Base-by-base conservation (phyloP, 176 grass and related monocot genomes). In the Raddia guianensis region DNA sequence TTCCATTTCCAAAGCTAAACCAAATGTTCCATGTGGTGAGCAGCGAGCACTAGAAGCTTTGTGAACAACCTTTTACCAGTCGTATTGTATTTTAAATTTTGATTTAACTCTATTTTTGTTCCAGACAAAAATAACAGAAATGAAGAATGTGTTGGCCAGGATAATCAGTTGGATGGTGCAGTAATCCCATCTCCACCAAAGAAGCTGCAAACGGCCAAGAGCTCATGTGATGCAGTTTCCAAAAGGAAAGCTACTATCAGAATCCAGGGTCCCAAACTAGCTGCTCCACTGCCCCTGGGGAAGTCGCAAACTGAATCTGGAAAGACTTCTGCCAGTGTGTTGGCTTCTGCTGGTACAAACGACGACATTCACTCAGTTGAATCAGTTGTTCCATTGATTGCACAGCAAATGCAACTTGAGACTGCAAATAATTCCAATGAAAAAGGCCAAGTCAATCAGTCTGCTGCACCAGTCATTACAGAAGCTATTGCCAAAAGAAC, bases 151-250 rank as follows among this genome's bases (percentile, higher is more conserved):
- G 16, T 21, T 1, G 76, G 64, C 66, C 64, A 49, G 14, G 64
- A 27, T 3, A 76, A 75, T 75, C 70, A 81, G 56, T 75, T 48
- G 14, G 82, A 89, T 64, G 77, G 54, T 13, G 70, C 71, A 55
- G 64, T 70, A 71, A 50, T 85, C 18, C 56, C 71, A 85, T 89
- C 87, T 80, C 82, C 77, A 53, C 42, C 76, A 20, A 80, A 89
- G 64, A 89, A 85, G 48, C 77, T 89, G 48, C 82, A 81, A 48
- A 81, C 11, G 47, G 78, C 71, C 70, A 85, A 85, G 45, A 35
- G 49, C 18, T 60, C 64, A 71, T 85, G 71, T 56, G 56, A 76
- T 76, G 37, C 58, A 49, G 42, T 74, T 81, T 75, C 76, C 43
- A 70, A 81, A 76, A 80, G 76, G 56, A 70, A 76, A 65, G 45